phyloP scores from a whole-genome alignment of 768 basidiomycete genomes.

The Pisolithus orientalis region DNA sequence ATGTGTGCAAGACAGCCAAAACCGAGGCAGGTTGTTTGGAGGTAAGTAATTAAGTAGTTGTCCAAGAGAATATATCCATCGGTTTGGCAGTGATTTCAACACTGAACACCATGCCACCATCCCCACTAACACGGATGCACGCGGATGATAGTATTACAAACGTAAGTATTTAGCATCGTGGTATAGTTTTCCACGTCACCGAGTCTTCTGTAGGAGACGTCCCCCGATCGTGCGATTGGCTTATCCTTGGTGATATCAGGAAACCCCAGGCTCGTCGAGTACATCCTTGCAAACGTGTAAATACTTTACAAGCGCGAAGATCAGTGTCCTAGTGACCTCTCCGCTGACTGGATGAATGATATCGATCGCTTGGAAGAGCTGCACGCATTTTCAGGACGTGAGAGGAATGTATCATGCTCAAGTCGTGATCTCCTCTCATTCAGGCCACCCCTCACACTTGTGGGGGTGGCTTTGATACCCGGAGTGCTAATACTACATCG shows the following conservation, averaged over 20 bases:
- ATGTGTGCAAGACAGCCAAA: too few species aligned
- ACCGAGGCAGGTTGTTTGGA: too few species aligned
- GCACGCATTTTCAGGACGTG: conserved; percentile 6
- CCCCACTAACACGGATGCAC: too few species aligned
- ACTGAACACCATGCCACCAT: too few species aligned
- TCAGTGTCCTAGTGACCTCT: conserved; percentile 22
- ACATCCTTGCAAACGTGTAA: conserved; percentile 39
- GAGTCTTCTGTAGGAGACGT: conserved; percentile 29
- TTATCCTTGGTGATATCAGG: conserved; percentile 32
- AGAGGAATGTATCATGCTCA: neutral
- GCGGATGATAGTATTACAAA: too few species aligned
- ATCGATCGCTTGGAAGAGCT: conserved; percentile 28
- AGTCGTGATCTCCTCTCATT: conserved; percentile 24
- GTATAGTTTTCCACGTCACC: conserved; percentile 16
- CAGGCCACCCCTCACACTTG: conserved; percentile 42
- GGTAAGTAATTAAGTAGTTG: too few species aligned
- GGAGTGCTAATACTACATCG: conserved; percentile 11
- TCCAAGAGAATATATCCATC: too few species aligned
- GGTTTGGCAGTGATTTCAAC: too few species aligned
- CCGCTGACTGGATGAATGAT: conserved; percentile 27
- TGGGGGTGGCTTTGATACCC: conserved; percentile 37
- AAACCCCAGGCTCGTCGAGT: conserved; percentile 26
- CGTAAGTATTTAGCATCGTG: too few species aligned
- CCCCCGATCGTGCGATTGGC: conserved; percentile 35
- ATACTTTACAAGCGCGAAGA: conserved; percentile 33